Evolutionary conservation across 306 rosid species (phyloP), one percentile per base, ranked within the genome.

Genomic region (Cicer arietinum): DNA sequence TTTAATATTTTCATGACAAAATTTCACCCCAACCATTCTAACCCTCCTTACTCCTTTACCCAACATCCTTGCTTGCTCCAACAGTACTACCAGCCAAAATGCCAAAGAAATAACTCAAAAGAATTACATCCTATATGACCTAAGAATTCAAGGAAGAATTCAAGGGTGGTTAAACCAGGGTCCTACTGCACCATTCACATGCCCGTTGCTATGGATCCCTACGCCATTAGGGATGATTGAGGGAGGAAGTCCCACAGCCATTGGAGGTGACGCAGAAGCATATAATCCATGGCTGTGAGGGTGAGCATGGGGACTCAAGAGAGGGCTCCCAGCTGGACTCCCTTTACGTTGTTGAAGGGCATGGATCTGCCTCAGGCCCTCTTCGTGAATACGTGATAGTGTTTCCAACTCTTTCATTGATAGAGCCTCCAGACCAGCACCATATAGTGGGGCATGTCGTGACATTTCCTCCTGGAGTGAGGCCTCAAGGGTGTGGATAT

Each of bases 391-490:
- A 3, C 97, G 96, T 12, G 99, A 78, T 47, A 95, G 75, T 6
- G 96, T 92, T 84, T 95, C 98, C 83, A 95, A 89, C 79, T 95
- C 99, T 81, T 92, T 89, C 96, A 88, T 83, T 61, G 99, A 92
- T 57, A 95, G 86, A 77, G 97, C 95, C 80, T 95, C 98, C 80
- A 95, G 82, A 69, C 99, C 99, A 25, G 93, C 98, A 52, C 99
- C 99, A 57, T 92, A 95, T 3, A 95, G 81, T 76, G 99, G 98
- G 61, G 98, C 99, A 77, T 95, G 97, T 17, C 96, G 86, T 10
- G 99, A 89, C 97, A 95, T 92, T 88, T 95, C 99, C 86, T 95
- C 99, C 78, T 90, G 93, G 13, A 95, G 96, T 43, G 99, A 92
- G 50, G 88, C 86, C 85, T 92, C 97, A 1, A 92, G 91, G 9